Evolutionary conservation across 768 basidiomycete genomes (phyloP), one percentile per base, ranked within the genome.

Genomic region (Psilocybe tampanensis): DNA sequence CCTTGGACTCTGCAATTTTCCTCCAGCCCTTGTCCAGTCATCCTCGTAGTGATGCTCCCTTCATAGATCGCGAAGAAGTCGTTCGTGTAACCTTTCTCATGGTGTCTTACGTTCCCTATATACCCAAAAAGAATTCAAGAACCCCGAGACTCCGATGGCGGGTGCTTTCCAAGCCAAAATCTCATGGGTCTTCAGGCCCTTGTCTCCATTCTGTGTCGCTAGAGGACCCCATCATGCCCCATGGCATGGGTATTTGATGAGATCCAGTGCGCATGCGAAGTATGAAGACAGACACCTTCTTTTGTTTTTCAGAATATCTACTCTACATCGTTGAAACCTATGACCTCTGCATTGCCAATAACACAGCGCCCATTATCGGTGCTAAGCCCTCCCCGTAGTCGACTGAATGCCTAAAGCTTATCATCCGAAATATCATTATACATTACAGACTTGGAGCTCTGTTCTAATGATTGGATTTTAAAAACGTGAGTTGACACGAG

Each of bases 191-290:
- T 55, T 56, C 15, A 56, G 53, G 56, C 59, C 62, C 58, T 64
- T 55, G 60, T 61, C 59, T 62, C 64, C 60, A 65, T 60, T 60
- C 58, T 55, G 49, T 44, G 47, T 61, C 60, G 47, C 56, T 54
- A 62, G 48, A 56, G 44, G 55, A 54, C 58, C 52, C 61, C 45
- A 61, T 64, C 64, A 63, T 55, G 59, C 53, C 52, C 47, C 58
- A 58, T 69, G 70, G 66, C 68, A 69, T 71, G 70, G 50, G 68
- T 66, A 66, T 66, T 66, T 69, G 68, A 67, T 70, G 56, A 63
- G 41, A 44, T 54, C 24, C 42, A 54, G 47, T 32, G 29, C 55
- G 32, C 24, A 43, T 44, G 32, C 15, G 39, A 23, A 41, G n/a
- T 26, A 21, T 33, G 8, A n/a, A 18, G 9, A 48, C 24, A 24